These are phyloP conservation scores for Physcomitrium patens DNA, from an alignment of 225 moss, liverwort and hornwort genomes.

Conservation along the genomic window DNA sequence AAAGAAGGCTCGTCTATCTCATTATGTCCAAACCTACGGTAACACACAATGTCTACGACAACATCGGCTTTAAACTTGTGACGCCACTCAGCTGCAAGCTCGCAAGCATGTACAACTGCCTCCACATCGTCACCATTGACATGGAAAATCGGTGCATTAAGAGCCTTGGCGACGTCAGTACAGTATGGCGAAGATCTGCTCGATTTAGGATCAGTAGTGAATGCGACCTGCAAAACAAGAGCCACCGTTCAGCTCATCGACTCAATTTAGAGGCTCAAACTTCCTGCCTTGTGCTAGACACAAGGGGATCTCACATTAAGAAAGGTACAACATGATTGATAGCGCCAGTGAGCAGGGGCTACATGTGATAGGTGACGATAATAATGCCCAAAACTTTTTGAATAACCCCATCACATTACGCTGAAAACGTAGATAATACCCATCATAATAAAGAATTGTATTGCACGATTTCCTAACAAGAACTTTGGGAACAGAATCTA, in stretches of 20 bases:
- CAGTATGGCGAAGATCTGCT: slow-evolving; percentile 98
- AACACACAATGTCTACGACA: slow-evolving; percentile 96
- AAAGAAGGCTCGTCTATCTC: slow-evolving; percentile 97
- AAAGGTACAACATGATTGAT: background rate
- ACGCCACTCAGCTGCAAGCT: slow-evolving; percentile 96
- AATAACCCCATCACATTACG: background rate
- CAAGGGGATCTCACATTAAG: background rate
- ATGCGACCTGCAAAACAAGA: slow-evolving; percentile 60
- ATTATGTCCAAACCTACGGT: slow-evolving; percentile 96
- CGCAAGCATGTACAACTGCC: slow-evolving; percentile 93
- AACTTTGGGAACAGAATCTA: background rate
- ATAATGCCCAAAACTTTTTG: background rate
- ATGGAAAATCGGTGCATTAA: slow-evolving; percentile 95
- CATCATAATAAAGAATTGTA: background rate
- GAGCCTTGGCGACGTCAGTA: slow-evolving; percentile 97
- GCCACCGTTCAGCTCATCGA: slow-evolving; percentile 9
- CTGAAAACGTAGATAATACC: background rate
- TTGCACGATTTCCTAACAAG: background rate
- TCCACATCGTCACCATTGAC: slow-evolving; percentile 99
- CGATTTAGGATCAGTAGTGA: slow-evolving; percentile 98
- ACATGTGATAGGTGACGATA: background rate
- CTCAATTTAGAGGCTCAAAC: slow-evolving; percentile 14
- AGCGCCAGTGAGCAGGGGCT: slow-evolving; percentile 1
- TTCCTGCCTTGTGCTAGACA: background rate
- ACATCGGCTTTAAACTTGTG: slow-evolving; percentile 87